These are phyloP conservation scores for Parafenestella ontariensis DNA, from an alignment of 2,329 filamentous ascomycete genomes.

Conservation along the genomic window DNA sequence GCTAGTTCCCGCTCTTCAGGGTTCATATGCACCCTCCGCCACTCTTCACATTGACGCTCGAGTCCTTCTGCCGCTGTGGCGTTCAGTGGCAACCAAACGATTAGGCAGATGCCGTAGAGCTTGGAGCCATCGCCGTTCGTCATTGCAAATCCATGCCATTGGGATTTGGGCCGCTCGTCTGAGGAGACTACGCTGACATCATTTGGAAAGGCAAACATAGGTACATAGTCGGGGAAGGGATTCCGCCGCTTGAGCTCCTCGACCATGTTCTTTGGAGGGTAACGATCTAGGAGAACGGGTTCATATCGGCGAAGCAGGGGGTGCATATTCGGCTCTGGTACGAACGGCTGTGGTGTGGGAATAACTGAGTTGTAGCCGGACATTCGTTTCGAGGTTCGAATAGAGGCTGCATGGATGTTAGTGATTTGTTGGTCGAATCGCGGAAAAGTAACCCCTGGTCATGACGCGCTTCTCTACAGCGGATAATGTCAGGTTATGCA, in stretches of 20 bases:
- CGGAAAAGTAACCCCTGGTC: constrained; percentile 25
- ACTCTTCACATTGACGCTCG: constrained; percentile 67
- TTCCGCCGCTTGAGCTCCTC: constrained; percentile 83
- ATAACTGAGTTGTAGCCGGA: constrained; percentile 99
- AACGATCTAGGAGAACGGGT: constrained; percentile 92
- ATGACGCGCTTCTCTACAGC: not conserved
- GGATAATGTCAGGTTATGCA: constrained; percentile 20
- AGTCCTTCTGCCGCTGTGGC: constrained; percentile 82
- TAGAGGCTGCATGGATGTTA: constrained; percentile 59
- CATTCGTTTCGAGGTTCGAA: constrained; percentile 83
- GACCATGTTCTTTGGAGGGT: constrained; percentile 81
- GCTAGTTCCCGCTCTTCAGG: constrained; percentile 90
- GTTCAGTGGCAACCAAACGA: constrained; percentile 89
- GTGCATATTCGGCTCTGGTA: constrained; percentile 91
- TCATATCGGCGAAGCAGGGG: constrained; percentile 93
- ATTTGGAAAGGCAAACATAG: constrained; percentile 99
- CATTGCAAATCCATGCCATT: constrained; percentile 99
- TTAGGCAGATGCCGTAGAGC: constrained; percentile 88
- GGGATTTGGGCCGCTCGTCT: constrained; percentile 91
- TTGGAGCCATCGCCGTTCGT: constrained; percentile 91
- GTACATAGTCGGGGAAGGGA: constrained; percentile 94
- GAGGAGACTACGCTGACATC: constrained; percentile 97
- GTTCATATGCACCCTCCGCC: constrained; percentile 74
- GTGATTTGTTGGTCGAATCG: constrained; percentile 23
- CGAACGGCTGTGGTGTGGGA: constrained; percentile 87